phyloP scores from a whole-genome alignment of 805 yeast species.

The Clavispora phyllophila region DNA sequence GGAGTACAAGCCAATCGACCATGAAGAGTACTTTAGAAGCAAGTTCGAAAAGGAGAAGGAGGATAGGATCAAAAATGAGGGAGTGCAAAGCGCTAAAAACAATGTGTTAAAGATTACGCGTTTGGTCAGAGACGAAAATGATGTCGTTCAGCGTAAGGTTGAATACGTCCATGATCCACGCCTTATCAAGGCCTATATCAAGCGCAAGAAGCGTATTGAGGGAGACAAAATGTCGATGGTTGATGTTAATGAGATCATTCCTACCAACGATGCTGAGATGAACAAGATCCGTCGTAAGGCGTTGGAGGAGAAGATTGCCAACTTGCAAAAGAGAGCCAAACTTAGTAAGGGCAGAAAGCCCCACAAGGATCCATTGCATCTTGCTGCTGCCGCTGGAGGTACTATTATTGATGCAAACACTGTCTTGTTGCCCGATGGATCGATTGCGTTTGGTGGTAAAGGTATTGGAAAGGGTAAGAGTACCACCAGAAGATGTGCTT shows the following conservation, averaged over 20 bases:
- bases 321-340: slow-evolving; percentile 68
- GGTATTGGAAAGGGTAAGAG: slow-evolving; percentile 71
- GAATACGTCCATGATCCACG: slow-evolving; percentile 81
- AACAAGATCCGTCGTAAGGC: slow-evolving; percentile 72
- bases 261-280: slow-evolving; percentile 80
- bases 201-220: slow-evolving; percentile 61
- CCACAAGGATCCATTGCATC: slow-evolving; percentile 28
- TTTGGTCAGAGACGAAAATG: slow-evolving; percentile 77
- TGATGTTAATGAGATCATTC: slow-evolving; percentile 65
- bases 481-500: slow-evolving; percentile 79
- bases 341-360: slow-evolving; percentile 40
- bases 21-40: slow-evolving; percentile 26
- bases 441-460: slow-evolving; percentile 51
- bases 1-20: slow-evolving; percentile 35
- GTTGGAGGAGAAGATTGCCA: slow-evolving; percentile 78
- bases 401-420: slow-evolving; percentile 40
- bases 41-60: slow-evolving; percentile 33
- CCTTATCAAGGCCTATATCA: slow-evolving; percentile 78
- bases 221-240: slow-evolving; percentile 50
- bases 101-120: slow-evolving; percentile 55
- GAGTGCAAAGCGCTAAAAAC: slow-evolving; percentile 16
- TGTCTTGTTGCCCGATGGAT: slow-evolving; percentile 39
- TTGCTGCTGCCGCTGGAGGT: slow-evolving; percentile 41
- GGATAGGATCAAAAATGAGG: slow-evolving; percentile 25
- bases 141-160: slow-evolving; percentile 74